Conservation (phyloP, 768 basidiomycete genomes). For the Hygrocybe punicea region DNA sequence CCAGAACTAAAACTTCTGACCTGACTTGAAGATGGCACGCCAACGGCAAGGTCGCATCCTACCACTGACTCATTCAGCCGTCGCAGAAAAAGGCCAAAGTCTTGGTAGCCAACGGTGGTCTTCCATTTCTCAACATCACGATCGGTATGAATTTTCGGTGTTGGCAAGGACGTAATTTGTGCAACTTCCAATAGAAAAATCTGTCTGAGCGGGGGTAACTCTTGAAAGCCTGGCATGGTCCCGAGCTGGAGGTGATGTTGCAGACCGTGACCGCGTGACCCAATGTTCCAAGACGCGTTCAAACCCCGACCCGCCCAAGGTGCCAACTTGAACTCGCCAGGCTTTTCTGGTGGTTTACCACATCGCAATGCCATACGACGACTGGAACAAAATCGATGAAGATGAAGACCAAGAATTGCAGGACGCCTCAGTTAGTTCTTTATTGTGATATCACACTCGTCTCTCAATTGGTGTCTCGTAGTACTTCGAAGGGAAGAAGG, state of each 20-base stretch:
- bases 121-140: conserved; percentile 74
- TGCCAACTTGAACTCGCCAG: no score
- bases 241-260: not conserved
- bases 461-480: conserved; percentile 24
- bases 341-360: no score
- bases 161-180: conserved; percentile 31
- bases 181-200: conserved; percentile 13
- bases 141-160: conserved; percentile 65
- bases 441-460: not conserved
- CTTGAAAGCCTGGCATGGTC: conserved; percentile 7
- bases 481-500: conserved; percentile 71
- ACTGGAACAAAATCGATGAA: conserved; percentile 76
- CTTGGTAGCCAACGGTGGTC: conserved; percentile 62
- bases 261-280: not conserved
- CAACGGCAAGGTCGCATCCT: conserved; percentile 54
- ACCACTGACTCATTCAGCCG: conserved; percentile 76
- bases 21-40: not conserved
- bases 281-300: no score
- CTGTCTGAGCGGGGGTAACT: conserved; percentile 19
- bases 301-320: no score
- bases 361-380: conserved; percentile 49
- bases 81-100: conserved; percentile 71
- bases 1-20: not conserved
- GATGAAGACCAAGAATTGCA: conserved; percentile 83
- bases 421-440: conserved; percentile 52